Base-by-base conservation (phyloP, 805 yeast genomes). In the Teunomyces kruisii region DNA sequence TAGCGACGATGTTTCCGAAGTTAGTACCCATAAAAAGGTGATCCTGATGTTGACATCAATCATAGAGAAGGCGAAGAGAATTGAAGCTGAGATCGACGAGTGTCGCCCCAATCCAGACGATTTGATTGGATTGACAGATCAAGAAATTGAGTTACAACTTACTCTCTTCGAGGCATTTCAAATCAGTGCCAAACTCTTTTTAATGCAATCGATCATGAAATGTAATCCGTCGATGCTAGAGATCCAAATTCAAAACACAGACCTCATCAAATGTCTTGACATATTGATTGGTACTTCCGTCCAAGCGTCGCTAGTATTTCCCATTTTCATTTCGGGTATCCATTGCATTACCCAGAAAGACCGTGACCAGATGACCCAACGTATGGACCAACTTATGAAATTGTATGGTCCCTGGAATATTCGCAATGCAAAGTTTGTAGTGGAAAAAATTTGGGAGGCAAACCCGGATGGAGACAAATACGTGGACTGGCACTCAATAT, bases 291-390 rank as follows among this genome's bases (percentile, higher is more conserved):
- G 80, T 2, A 72, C 92, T 0, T 75, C 79, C 1, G 83, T 86
- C 35, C 90, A 86, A 55, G 83, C 88, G 3, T 80, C 85, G 1
- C 61, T 86, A 12, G 83, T 86, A 32, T 87, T 88, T 62, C 95
- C 96, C 0, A 62, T 86, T 50, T 88, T 88, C 58, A 79, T 88
- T 15, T 85, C 89, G 1, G 95, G 92, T 1, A 76, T 87, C 56
- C 83, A 82, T 58, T 77, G 86, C 51, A 75, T 79, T 4, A 72
- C 77, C 0, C 58, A 57, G n/a, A 65, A 54, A n/a, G 84, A 80
- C 50, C 72, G 88, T 15, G 58, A 59, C n/a, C 58, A 64, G 37
- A 81, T 86, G 76, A 62, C 69, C 30, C 56, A 53, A 12, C 68
- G 85, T 47, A 77, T 85, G 48, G 78, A 78, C 15, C 77, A 70